phyloP scores from a whole-genome alignment of 1,139 yeast species.

The Eremothecium sinecaudum region DNA sequence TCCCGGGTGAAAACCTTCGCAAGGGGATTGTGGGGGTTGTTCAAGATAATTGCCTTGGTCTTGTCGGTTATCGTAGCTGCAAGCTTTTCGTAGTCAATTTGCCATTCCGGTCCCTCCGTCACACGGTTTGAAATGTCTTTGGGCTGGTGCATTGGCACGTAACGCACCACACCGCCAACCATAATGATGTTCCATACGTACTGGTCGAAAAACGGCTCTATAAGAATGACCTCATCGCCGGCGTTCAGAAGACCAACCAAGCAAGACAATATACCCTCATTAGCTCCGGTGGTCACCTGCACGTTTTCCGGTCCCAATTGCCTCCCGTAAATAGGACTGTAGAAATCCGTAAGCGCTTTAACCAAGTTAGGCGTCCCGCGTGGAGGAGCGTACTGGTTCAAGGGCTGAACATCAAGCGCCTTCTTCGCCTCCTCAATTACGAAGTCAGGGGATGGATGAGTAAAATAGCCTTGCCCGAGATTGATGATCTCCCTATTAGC shows the following conservation, averaged over 20 bases:
- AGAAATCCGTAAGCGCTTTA: conserved; percentile 58
- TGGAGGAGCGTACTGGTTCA: conserved; percentile 89
- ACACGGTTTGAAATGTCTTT: conserved; percentile 50
- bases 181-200: conserved; percentile 88
- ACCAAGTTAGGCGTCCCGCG: conserved; percentile 74
- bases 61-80: conserved; percentile 57
- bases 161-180: conserved; percentile 84
- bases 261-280: conserved; percentile 82
- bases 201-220: conserved; percentile 95
- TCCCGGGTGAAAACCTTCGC: conserved; percentile 77
- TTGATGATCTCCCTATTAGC: conserved; percentile 65
- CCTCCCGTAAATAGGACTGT: conserved; percentile 55
- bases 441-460: conserved; percentile 87
- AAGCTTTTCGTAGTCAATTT: conserved; percentile 66
- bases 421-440: conserved; percentile 75
- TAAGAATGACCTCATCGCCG: conserved; percentile 95
- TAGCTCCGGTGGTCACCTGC: conserved; percentile 90
- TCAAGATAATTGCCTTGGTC: conserved; percentile 78
- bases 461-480: conserved; percentile 94
- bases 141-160: conserved; percentile 84
- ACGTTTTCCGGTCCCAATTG: conserved; percentile 39
- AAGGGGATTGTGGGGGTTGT: conserved; percentile 93
- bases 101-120: conserved; percentile 81
- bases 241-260: conserved; percentile 76
- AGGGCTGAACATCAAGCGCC: conserved; percentile 61